These are phyloP conservation scores for Tulasnella sp. DNA, from an alignment of 768 basidiomycete species.

Conservation along the genomic window DNA sequence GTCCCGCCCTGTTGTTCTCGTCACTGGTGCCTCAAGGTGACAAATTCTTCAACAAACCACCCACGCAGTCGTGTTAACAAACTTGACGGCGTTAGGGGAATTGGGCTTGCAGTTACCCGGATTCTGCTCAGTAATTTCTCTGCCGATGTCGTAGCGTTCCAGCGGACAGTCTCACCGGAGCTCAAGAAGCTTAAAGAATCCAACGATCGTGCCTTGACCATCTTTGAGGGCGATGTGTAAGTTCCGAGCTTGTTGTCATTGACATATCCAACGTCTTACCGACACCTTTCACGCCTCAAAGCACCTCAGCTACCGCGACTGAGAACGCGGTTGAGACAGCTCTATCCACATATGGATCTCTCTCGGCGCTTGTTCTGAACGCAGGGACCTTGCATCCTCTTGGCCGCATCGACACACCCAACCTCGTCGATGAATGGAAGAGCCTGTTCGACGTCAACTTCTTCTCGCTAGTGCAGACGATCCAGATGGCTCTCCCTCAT, in stretches of 20 bases:
- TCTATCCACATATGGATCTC: constrained; percentile 41
- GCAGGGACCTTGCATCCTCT: constrained; percentile 71
- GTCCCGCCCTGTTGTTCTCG: constrained; percentile 39
- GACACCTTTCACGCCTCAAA: constrained; percentile 23
- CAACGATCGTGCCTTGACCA: constrained; percentile 35
- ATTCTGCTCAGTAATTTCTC: constrained; percentile 51
- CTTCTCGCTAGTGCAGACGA: constrained; percentile 64
- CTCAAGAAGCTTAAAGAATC: constrained; percentile 38
- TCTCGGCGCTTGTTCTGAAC: constrained; percentile 76
- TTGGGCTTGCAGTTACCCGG: constrained; percentile 71
- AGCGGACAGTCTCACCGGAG: constrained; percentile 58
- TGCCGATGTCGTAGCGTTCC: constrained; percentile 63
- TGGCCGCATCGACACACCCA: constrained; percentile 42
- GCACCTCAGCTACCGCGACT: constrained; percentile 47
- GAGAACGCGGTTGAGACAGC: constrained; percentile 45
- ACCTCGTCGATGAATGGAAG: constrained; percentile 52
- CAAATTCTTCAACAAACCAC: too few relatives aligned
- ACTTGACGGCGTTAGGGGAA: constrained; percentile 32
- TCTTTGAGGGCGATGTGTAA: constrained; percentile 66
- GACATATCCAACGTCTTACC: neutral
- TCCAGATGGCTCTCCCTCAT: constrained; percentile 56
- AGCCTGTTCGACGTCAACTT: constrained; percentile 76
- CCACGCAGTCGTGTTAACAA: neutral
- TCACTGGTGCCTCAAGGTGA: constrained; percentile 81
- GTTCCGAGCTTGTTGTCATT: constrained; percentile 26